Evolutionary conservation across 495 filamentous ascomycete species (phyloP).

Genomic region (Talaromyces proteolyticus): DNA sequence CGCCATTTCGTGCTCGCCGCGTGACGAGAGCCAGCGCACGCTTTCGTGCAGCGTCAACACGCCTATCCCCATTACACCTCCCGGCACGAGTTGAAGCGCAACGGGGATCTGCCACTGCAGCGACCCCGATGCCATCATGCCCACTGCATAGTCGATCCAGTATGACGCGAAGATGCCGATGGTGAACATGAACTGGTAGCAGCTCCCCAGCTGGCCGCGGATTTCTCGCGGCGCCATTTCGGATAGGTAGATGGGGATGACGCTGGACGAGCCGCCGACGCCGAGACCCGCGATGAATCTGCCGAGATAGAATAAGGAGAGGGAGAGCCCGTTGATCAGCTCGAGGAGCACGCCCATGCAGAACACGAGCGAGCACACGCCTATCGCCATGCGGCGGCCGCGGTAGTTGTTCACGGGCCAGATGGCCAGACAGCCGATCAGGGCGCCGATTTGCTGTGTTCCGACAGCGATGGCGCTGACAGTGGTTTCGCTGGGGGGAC

Average conservation of each 20-base stretch:
- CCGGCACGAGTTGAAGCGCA: constrained; percentile 45
- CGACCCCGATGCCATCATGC: constrained; percentile 49
- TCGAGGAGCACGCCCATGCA: constrained; percentile 41
- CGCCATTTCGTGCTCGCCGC: constrained; percentile 32
- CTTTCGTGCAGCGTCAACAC: constrained; percentile 44
- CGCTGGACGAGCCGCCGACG: constrained; percentile 49
- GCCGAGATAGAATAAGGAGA: constrained; percentile 36
- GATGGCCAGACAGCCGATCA: constrained; percentile 42
- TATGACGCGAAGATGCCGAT: constrained; percentile 46
- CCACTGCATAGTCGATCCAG: constrained; percentile 49
- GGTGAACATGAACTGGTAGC: constrained; percentile 49
- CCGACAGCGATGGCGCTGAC: constrained; percentile 41
- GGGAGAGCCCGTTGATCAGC: constrained; percentile 33
- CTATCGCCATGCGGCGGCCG: constrained; percentile 39
- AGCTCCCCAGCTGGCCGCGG: constrained; percentile 44
- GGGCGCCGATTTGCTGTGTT: constrained; percentile 40
- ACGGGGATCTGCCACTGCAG: constrained; percentile 50
- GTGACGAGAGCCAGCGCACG: constrained; percentile 44
- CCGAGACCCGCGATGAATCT: constrained; percentile 52
- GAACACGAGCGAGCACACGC: constrained; percentile 38
- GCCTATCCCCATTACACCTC: constrained; percentile 42
- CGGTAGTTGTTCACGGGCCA: constrained; percentile 42
- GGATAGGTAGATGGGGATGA: constrained; percentile 51
- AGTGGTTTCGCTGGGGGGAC: constrained; percentile 21
- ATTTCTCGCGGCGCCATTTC: constrained; percentile 53